Conservation (phyloP, 352 stramenopile species). For the Globisporangium orthogonon region DNA sequence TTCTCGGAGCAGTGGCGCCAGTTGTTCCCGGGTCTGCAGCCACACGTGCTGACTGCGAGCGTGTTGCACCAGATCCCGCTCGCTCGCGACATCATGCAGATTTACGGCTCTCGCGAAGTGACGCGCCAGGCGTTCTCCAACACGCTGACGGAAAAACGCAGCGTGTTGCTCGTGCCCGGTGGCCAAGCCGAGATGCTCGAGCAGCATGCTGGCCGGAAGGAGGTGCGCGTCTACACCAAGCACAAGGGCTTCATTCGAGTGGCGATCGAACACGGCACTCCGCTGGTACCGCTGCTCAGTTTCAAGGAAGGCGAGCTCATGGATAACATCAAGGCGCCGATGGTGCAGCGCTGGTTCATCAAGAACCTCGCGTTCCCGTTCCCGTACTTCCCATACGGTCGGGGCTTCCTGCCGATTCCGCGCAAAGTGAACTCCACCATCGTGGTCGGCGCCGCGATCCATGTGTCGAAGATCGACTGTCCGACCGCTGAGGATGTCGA, state of each 20-base stretch:
- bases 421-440: conserved; percentile 54
- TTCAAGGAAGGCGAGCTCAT: conserved; percentile 81
- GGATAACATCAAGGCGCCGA: conserved; percentile 72
- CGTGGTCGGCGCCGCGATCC: conserved; percentile 55
- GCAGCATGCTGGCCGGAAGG: conserved; percentile 44
- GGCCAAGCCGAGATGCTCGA: conserved; percentile 81
- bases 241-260: conserved; percentile 81
- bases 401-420: conserved; percentile 57
- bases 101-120: conserved; percentile 70
- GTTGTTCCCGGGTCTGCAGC: conserved; percentile 61
- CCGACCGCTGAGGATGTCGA: conserved; percentile 57
- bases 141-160: conserved; percentile 47
- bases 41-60: conserved; percentile 64
- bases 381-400: conserved; percentile 74
- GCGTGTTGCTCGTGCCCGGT: conserved; percentile 69
- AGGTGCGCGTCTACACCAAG: conserved; percentile 67
- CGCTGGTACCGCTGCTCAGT: conserved; percentile 71
- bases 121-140: conserved; percentile 48
- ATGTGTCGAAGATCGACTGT: conserved; percentile 34
- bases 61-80: conserved; percentile 79
- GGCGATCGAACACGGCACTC: conserved; percentile 65
- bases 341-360: conserved; percentile 73
- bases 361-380: conserved; percentile 75
- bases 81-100: conserved; percentile 68
- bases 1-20: conserved; percentile 61